Percentiles rank a stretch among this genome's conserved stretches.
Conservation (phyloP, 108 stramenopile species). For the Aurantiochytrium sp. region DNA sequence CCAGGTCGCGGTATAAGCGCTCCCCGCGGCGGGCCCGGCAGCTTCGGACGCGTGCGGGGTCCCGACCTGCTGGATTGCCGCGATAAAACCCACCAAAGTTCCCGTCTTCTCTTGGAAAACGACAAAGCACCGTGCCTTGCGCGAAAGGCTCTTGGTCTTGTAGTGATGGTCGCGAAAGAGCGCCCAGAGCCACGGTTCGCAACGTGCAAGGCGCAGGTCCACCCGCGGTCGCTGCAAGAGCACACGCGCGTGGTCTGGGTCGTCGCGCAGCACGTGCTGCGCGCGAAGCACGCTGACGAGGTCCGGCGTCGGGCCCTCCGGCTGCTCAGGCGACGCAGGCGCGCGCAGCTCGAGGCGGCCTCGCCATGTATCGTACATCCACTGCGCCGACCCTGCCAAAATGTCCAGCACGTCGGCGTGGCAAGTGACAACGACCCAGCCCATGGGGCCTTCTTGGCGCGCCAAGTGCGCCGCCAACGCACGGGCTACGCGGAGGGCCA, state of each 20-base stretch:
- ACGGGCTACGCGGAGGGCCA: background rate
- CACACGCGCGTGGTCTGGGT: too few species aligned
- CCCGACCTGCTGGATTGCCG: background rate
- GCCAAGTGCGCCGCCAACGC: background rate
- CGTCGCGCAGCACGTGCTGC: background rate
- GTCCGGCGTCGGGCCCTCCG: background rate
- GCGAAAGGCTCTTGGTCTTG: conserved; percentile 7
- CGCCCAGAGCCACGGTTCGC: conserved; percentile 10
- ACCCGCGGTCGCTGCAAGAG: background rate
- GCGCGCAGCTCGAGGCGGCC: background rate
- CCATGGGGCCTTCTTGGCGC: background rate
- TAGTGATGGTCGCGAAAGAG: conserved; percentile 20
- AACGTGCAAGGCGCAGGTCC: background rate
- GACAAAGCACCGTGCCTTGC: background rate
- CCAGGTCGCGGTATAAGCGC: background rate
- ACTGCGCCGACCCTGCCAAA: background rate
- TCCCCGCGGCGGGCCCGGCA: too few species aligned
- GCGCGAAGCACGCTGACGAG: background rate
- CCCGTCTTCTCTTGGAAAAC: background rate
- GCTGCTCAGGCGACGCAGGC: too few species aligned
- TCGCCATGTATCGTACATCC: background rate
- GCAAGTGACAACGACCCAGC: background rate
- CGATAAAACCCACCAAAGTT: background rate
- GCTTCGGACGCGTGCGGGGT: too few species aligned
- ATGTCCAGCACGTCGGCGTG: background rate